These are phyloP conservation scores for Sordariomycetes sp. DNA, from an alignment of 2,329 filamentous ascomycete species.

Conservation along the genomic window DNA sequence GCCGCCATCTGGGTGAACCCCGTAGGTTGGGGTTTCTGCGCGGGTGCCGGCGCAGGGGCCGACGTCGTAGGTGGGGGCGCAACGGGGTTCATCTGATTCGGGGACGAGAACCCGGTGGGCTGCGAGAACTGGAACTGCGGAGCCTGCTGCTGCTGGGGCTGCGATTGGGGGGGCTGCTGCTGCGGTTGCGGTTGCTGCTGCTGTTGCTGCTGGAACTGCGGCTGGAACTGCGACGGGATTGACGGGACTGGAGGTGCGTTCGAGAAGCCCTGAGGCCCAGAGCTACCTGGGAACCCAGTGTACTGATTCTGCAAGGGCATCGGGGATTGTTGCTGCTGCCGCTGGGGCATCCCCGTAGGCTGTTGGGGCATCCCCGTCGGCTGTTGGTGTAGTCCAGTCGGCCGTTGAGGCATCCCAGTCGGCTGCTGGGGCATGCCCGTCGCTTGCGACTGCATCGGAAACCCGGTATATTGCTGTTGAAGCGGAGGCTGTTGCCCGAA, in stretches of 20 bases:
- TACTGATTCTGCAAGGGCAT: constrained; percentile 56
- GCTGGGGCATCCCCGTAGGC: constrained; percentile 13
- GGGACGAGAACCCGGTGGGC: constrained; percentile 32
- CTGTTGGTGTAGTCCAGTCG: constrained; percentile 37
- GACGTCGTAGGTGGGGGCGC: constrained; percentile 30
- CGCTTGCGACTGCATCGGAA: constrained; percentile 35
- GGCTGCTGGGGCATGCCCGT: constrained; percentile 40
- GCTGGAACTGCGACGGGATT: constrained; percentile 49
- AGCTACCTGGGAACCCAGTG: constrained; percentile 47
- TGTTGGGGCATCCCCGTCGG: constrained; percentile 40
- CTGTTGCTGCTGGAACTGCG: constrained; percentile 45
- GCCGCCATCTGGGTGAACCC: constrained; percentile 58
- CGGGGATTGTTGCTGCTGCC: constrained; percentile 42
- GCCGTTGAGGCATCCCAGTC: constrained; percentile 40
- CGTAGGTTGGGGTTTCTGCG: constrained; percentile 56
- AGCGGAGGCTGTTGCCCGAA: constrained; percentile 35
- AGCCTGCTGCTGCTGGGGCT: constrained; percentile 26
- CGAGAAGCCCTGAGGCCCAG: constrained; percentile 45
- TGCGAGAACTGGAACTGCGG: constrained; percentile 29
- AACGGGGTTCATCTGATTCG: constrained; percentile 34
- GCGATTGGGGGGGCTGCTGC: constrained; percentile 29
- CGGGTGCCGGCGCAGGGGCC: constrained; percentile 42
- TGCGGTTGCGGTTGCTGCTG: constrained; percentile 36
- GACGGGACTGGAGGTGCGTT: constrained; percentile 48
- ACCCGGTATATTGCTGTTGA: constrained; percentile 52